Conservation (phyloP, 176 grass and related monocot species). For the Typha latifolia region DNA sequence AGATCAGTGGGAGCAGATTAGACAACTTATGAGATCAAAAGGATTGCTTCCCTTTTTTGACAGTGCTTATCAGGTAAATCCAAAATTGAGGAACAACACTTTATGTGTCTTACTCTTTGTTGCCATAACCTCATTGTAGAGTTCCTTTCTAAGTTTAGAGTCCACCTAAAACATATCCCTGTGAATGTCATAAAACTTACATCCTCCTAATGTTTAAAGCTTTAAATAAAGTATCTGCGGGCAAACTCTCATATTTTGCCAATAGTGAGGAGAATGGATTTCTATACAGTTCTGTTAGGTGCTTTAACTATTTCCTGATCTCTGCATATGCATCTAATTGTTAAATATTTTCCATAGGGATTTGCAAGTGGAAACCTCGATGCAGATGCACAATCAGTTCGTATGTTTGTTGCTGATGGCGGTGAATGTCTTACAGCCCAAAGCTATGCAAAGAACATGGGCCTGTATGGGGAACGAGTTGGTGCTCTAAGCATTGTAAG, state of each 20-base stretch:
- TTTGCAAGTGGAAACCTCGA: slow-evolving; percentile 99
- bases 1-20: slow-evolving; percentile 91
- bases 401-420: slow-evolving; percentile 93
- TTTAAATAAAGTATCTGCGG: too few relatives aligned
- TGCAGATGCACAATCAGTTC: slow-evolving; percentile 73
- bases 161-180: too few relatives aligned
- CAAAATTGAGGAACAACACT: background rate
- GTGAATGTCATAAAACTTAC: too few relatives aligned
- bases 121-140: too few relatives aligned
- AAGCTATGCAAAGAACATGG: slow-evolving; percentile 99
- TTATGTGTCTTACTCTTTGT: background rate
- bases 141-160: too few relatives aligned
- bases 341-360: slow-evolving; percentile 33
- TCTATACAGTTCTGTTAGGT: background rate
- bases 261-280: too few relatives aligned
- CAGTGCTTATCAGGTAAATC: slow-evolving; percentile 90
- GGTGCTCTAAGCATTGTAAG: slow-evolving; percentile 98
- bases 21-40: slow-evolving; percentile 76
- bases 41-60: slow-evolving; percentile 94
- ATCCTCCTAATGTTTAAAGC: too few relatives aligned
- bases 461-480: slow-evolving; percentile 94
- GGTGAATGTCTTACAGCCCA: slow-evolving; percentile 92
- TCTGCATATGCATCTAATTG: slow-evolving; percentile 3
- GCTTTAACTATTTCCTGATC: background rate
- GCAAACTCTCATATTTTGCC: too few relatives aligned